Percentiles rank a stretch among this genome's conserved stretches.
Evolutionary conservation across 805 yeast species (phyloP).

Genomic region (Saturnispora halmiae): DNA sequence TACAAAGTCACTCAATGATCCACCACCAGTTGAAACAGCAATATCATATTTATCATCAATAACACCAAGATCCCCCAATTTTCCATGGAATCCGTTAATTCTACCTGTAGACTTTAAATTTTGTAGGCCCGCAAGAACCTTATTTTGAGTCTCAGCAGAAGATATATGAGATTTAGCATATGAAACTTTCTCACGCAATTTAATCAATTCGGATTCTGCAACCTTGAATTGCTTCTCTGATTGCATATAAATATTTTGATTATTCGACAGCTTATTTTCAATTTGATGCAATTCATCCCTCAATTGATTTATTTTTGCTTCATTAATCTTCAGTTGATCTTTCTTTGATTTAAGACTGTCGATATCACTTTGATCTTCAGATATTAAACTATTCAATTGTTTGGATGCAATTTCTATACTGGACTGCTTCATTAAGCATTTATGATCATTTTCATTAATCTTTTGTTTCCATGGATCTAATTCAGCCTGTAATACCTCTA

Average conservation of each 20-base stretch:
- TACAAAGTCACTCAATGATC: conserved; percentile 84
- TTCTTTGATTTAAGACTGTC: conserved; percentile 29
- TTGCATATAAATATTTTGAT: conserved; percentile 44
- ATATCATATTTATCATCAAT: conserved; percentile 85
- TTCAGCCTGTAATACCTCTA: conserved; percentile 51
- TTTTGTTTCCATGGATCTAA: conserved; percentile 79
- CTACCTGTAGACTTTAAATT: conserved; percentile 73
- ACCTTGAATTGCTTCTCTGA: conserved; percentile 43
- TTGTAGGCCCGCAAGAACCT: conserved; percentile 59
- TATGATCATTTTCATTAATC: conserved; percentile 53
- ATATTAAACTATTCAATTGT: conserved; percentile 34
- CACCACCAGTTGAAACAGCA: conserved; percentile 92
- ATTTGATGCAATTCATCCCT: conserved; percentile 42
- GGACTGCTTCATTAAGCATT: conserved; percentile 54
- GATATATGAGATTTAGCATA: conserved; percentile 58
- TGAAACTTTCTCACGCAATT: conserved; percentile 50
- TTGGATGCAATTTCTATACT: conserved; percentile 51
- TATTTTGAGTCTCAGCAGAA: conserved; percentile 56
- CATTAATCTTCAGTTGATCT: conserved; percentile 35
- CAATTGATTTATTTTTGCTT: conserved; percentile 36
- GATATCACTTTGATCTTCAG: conserved; percentile 29
- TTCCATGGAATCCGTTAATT: conserved; percentile 76
- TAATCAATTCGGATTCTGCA: conserved; percentile 44
- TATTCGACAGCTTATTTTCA: conserved; percentile 45
- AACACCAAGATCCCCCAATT: conserved; percentile 86